phyloP scores from a whole-genome alignment of 2,329 filamentous ascomycete genomes.

The Apiospora sp. region DNA sequence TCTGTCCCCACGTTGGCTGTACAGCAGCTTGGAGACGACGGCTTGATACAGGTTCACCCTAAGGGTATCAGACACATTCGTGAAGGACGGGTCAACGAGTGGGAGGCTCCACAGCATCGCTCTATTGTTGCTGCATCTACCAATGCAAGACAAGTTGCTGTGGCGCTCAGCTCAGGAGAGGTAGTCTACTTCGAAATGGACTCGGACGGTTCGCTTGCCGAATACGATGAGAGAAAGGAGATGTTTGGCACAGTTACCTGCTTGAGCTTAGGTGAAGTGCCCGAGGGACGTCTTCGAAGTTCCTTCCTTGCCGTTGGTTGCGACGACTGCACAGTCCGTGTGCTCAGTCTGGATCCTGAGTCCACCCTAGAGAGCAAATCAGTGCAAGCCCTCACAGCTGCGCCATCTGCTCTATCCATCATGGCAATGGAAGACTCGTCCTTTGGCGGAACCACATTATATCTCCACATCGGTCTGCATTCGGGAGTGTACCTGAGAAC shows the following conservation, averaged over 20 bases:
- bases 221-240: conserved; percentile 93
- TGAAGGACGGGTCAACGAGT: conserved; percentile 83
- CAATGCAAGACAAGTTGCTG: conserved; percentile 90
- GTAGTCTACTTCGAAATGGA: conserved; percentile 99
- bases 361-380: conserved; percentile 92
- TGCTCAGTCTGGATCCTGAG: conserved; percentile 89
- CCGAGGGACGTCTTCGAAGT: conserved; percentile 86
- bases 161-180: conserved; percentile 93
- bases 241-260: conserved; percentile 96
- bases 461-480: conserved; percentile 93
- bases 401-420: conserved; percentile 87
- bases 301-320: conserved; percentile 96
- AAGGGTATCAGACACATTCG: conserved; percentile 93
- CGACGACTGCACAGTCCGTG: conserved; percentile 94
- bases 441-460: conserved; percentile 85
- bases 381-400: conserved; percentile 90
- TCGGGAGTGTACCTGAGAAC: conserved; percentile 97
- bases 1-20: conserved; percentile 90
- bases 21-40: conserved; percentile 92
- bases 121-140: conserved; percentile 95
- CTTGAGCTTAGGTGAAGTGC: conserved; percentile 91
- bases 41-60: conserved; percentile 93
- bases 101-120: conserved; percentile 90
- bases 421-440: conserved; percentile 96
- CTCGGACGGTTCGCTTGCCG: conserved; percentile 84